Evolutionary conservation across 306 rosid species (phyloP).

Genomic region (Glycine latifolia): DNA sequence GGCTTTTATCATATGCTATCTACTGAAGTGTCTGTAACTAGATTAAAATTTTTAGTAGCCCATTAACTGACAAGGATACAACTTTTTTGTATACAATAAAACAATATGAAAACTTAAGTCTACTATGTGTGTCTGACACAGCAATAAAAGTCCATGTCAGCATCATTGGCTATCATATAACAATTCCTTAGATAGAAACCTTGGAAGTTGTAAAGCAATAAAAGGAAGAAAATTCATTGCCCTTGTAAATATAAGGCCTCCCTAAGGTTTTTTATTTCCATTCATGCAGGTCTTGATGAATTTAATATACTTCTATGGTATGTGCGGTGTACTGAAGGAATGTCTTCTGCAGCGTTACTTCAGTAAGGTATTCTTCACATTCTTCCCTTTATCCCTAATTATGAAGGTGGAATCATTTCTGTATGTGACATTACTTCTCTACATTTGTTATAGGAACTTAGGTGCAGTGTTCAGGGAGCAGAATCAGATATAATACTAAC

Average conservation of each 20-base stretch:
- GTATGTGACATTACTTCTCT: conserved; percentile 24
- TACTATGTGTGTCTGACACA: background rate
- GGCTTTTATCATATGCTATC: conserved; percentile 23
- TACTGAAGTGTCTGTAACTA: conserved; percentile 32
- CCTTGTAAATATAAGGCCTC: background rate
- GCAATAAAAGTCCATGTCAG: background rate
- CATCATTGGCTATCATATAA: background rate
- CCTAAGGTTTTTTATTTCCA: conserved; percentile 26
- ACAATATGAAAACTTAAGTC: background rate
- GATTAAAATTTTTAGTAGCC: conserved; percentile 25
- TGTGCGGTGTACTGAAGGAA: conserved; percentile 83
- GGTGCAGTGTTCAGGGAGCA: conserved; percentile 67
- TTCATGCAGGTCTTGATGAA: conserved; percentile 74
- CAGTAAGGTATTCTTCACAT: conserved; percentile 66
- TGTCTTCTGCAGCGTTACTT: conserved; percentile 91
- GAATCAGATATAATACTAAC: conserved; percentile 69
- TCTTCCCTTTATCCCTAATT: background rate
- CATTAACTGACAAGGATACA: conserved; percentile 5
- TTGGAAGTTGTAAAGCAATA: conserved; percentile 1
- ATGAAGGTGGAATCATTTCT: conserved; percentile 17
- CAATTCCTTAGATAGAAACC: background rate
- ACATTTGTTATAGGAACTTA: conserved; percentile 66
- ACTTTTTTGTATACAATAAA: background rate
- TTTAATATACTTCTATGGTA: conserved; percentile 80
- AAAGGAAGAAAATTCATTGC: background rate